Evolutionary conservation across 305 asterid species (phyloP).

Genomic region (Solanum aculeatissimum): DNA sequence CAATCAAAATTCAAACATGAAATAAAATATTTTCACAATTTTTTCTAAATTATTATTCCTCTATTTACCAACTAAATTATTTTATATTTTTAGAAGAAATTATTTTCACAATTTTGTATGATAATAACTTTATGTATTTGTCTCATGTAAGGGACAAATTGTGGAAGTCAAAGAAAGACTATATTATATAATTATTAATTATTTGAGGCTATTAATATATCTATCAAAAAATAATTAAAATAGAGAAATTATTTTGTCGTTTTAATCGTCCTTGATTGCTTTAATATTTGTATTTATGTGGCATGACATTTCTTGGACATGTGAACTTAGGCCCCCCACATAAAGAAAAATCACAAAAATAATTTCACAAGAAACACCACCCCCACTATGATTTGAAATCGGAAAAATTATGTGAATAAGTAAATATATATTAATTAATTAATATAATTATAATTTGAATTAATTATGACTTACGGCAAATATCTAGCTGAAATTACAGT

Average conservation of each 20-base stretch:
- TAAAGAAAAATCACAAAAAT: background rate
- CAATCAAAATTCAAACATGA: too few relatives aligned
- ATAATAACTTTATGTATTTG: background rate
- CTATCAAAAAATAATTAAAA: background rate
- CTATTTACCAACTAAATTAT: background rate
- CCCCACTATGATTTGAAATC: background rate
- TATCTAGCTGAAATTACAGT: too few relatives aligned
- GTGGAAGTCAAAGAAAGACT: background rate
- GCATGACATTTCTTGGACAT: background rate
- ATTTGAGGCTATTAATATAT: background rate
- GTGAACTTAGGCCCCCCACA: background rate
- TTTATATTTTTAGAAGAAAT: background rate
- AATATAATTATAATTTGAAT: too few relatives aligned
- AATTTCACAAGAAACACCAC: background rate
- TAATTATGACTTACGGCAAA: too few relatives aligned
- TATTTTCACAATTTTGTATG: background rate
- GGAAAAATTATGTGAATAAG: too few relatives aligned
- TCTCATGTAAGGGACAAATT: background rate
- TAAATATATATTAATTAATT: too few relatives aligned
- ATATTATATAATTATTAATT: background rate
- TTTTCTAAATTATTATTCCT: background rate
- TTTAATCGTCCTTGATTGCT: background rate
- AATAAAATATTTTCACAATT: background rate
- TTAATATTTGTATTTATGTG: background rate
- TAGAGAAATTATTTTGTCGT: background rate